Percentiles rank a stretch among this genome's conserved stretches.
Conservation (phyloP, 495 filamentous ascomycete genomes). For the Aspergillus carlsbadensis region DNA sequence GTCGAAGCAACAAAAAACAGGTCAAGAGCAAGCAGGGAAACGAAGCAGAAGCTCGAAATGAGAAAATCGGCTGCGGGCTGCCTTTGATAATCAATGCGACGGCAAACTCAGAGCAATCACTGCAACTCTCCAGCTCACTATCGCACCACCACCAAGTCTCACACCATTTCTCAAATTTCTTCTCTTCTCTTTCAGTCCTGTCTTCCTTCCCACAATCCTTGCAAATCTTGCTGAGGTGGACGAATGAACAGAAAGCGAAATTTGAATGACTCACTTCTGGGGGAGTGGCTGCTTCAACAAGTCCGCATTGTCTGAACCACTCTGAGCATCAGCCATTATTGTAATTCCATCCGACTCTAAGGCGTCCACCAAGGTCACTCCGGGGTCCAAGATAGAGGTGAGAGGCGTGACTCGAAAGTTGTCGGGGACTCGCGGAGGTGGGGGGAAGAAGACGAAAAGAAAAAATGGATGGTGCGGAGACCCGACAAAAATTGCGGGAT, state of each 20-base stretch:
- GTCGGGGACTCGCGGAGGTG: background rate
- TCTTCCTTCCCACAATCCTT: background rate
- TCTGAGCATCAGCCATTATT: slow-evolving; percentile 48
- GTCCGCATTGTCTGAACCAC: slow-evolving; percentile 50
- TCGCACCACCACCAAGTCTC: background rate
- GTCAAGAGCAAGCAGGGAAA: background rate
- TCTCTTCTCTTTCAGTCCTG: background rate
- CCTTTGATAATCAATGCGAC: background rate
- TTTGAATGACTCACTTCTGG: slow-evolving; percentile 43
- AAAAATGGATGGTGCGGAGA: slow-evolving; percentile 11
- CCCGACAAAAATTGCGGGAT: slow-evolving; percentile 5
- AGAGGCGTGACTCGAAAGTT: slow-evolving; percentile 1
- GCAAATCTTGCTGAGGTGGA: background rate
- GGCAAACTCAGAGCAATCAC: background rate
- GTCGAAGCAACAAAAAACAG: background rate
- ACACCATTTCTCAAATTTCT: background rate
- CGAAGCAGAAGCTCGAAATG: background rate
- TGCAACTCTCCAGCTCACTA: background rate
- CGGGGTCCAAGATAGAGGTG: background rate
- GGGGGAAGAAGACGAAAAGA: slow-evolving; percentile 5
- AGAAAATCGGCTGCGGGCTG: background rate
- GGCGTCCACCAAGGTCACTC: slow-evolving; percentile 19
- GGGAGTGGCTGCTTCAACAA: slow-evolving; percentile 50
- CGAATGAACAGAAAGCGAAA: slow-evolving; percentile 6
- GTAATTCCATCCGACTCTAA: slow-evolving; percentile 43